Percentiles rank a stretch among this genome's conserved stretches.
Conservation (phyloP, 192 early-diverging fungal species). For the Umbelopsis ramanniana region DNA sequence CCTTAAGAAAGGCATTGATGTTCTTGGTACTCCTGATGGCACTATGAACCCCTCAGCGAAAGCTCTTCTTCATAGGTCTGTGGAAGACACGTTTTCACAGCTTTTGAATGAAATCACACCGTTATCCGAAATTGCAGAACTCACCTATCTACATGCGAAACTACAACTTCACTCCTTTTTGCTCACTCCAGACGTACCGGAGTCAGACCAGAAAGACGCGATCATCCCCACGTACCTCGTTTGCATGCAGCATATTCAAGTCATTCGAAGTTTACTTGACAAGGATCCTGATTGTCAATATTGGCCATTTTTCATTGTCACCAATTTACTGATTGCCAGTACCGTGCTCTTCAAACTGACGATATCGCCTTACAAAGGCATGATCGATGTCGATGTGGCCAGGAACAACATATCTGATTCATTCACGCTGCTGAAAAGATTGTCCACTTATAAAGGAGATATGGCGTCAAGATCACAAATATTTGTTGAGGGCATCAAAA, state of each 20-base stretch:
- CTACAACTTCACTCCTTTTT: conserved; percentile 32
- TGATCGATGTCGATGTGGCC: conserved; percentile 24
- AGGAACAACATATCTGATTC: conserved; percentile 25
- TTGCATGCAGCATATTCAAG: conserved; percentile 23
- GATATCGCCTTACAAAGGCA: neutral
- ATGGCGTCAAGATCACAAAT: neutral
- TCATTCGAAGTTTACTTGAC: conserved; percentile 1
- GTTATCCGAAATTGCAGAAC: conserved; percentile 16
- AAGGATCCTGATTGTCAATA: neutral
- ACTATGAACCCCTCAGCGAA: conserved; percentile 1
- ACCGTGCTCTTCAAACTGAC: conserved; percentile 20
- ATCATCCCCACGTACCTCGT: conserved; percentile 30
- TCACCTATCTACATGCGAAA: conserved; percentile 30
- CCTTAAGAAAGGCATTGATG: conserved; percentile 23
- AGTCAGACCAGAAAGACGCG: conserved; percentile 16
- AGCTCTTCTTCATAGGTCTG: conserved; percentile 9
- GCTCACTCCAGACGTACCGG: conserved; percentile 15
- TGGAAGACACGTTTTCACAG: conserved; percentile 23
- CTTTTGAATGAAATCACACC: conserved; percentile 19
- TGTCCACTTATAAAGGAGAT: conserved; percentile 7
- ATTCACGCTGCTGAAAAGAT: conserved; percentile 8
- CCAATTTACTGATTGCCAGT: conserved; percentile 8
- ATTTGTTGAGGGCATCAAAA: conserved; percentile 11
- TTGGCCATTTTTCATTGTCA: conserved; percentile 27
- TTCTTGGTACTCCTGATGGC: conserved; percentile 21